Evolutionary conservation across 805 yeast genomes (phyloP).

Genomic region (Candida morakotiae): DNA sequence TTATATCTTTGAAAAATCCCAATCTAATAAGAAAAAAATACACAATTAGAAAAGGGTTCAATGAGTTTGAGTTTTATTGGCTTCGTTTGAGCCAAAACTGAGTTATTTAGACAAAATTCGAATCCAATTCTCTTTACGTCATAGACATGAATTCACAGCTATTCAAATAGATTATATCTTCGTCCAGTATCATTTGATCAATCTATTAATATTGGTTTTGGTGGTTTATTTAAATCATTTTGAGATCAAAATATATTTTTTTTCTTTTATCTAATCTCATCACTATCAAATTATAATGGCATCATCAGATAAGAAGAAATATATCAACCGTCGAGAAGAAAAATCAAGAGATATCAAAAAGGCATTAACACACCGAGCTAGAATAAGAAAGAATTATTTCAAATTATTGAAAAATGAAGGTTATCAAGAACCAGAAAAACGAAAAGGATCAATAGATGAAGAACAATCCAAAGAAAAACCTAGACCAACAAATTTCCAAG

Average conservation of each 20-base stretch:
- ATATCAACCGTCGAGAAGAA: conserved; percentile 24
- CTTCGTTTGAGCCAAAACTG: no score
- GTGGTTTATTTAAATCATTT: no score
- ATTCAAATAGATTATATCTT: no score
- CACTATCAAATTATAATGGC: conserved; percentile 2
- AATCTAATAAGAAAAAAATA: no score
- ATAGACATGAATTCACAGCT: no score
- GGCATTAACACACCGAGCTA: conserved; percentile 74
- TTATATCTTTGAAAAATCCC: no score
- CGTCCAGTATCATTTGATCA: no score
- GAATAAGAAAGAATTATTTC: conserved; percentile 76
- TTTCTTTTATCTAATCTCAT: conserved; percentile 2
- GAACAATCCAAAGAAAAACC: conserved; percentile 8
- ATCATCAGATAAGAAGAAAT: conserved; percentile 7
- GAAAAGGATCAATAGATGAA: conserved; percentile 10
- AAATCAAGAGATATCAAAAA: conserved; percentile 65
- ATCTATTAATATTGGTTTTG: no score
- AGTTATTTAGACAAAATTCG: no score
- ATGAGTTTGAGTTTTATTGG: no score
- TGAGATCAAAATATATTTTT: neutral
- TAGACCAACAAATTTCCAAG: conserved; percentile 38
- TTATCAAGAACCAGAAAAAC: conserved; percentile 12
- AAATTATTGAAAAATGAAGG: conserved; percentile 76
- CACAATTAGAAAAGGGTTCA: no score
- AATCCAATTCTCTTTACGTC: no score